These are phyloP conservation scores for Galerina marginata DNA, from an alignment of 768 basidiomycete species.

Conservation along the genomic window DNA sequence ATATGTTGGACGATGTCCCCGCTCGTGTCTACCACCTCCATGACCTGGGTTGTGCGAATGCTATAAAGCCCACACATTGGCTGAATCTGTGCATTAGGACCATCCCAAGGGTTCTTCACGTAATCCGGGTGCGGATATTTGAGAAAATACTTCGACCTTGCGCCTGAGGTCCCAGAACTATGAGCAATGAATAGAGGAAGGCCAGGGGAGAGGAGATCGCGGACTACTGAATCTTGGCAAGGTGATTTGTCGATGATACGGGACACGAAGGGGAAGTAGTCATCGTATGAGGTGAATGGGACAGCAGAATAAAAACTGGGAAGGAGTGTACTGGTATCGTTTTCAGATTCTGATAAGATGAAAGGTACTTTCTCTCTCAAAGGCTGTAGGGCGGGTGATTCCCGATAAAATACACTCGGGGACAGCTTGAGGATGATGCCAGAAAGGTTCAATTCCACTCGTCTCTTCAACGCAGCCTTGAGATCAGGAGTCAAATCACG, in stretches of 20 bases:
- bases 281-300: constrained; percentile 8
- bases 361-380: background rate
- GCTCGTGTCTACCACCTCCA: background rate
- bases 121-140: constrained; percentile 15
- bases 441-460: background rate
- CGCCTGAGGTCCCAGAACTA: constrained; percentile 22
- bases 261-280: constrained; percentile 2
- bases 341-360: no score
- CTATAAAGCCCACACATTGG: background rate
- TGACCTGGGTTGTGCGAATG: background rate
- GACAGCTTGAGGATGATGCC: constrained; percentile 1
- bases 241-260: background rate
- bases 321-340: background rate
- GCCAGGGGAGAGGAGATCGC: constrained; percentile 21
- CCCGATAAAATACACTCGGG: background rate
- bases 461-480: background rate
- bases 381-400: background rate
- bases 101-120: background rate
- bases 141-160: constrained; percentile 16
- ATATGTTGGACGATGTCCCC: background rate
- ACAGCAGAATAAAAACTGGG: background rate
- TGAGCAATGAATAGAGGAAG: constrained; percentile 19
- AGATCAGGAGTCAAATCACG: background rate
- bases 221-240: background rate
- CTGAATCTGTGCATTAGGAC: background rate